phyloP scores from a whole-genome alignment of 1,284 basidiomycete genomes.

The Megacollybia platyphylla region DNA sequence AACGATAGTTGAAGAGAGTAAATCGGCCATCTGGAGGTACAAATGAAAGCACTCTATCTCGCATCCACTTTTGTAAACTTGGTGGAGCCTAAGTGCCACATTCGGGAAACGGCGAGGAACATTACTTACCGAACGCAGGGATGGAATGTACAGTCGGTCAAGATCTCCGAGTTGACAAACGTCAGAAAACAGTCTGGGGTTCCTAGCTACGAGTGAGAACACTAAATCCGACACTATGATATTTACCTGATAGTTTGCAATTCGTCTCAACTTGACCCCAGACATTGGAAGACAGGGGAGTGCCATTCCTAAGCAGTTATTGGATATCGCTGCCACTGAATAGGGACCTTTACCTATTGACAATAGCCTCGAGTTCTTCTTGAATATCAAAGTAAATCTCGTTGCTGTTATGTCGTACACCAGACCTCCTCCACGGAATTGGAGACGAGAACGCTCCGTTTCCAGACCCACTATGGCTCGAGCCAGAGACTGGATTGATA shows the following conservation, averaged over 20 bases:
- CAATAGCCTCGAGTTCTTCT: slow-evolving; percentile 74
- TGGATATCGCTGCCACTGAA: neutral
- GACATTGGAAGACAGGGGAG: slow-evolving; percentile 58
- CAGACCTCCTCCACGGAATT: slow-evolving; percentile 88
- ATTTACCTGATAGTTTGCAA: slow-evolving; percentile 64
- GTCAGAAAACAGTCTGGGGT: slow-evolving; percentile 80
- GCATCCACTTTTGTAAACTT: slow-evolving; percentile 72
- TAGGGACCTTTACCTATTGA: slow-evolving; percentile 51
- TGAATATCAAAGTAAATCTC: slow-evolving; percentile 91
- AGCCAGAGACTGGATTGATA: slow-evolving; percentile 26
- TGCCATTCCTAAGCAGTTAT: slow-evolving; percentile 49
- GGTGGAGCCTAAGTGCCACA: slow-evolving; percentile 2
- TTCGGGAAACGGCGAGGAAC: neutral
- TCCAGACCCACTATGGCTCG: slow-evolving; percentile 23
- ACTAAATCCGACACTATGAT: neutral
- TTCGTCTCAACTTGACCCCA: slow-evolving; percentile 78
- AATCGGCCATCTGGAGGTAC: slow-evolving; percentile 93
- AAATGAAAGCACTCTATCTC: slow-evolving; percentile 76
- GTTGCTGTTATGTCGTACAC: slow-evolving; percentile 78
- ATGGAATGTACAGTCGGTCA: slow-evolving; percentile 81
- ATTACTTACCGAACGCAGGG: slow-evolving; percentile 72
- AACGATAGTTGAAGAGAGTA: slow-evolving; percentile 77
- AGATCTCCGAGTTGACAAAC: slow-evolving; percentile 66
- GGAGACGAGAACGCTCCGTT: slow-evolving; percentile 80
- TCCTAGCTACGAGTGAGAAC: slow-evolving; percentile 28